Conservation (phyloP, 2,329 filamentous ascomycete genomes). For the Phialophora chinensis region DNA sequence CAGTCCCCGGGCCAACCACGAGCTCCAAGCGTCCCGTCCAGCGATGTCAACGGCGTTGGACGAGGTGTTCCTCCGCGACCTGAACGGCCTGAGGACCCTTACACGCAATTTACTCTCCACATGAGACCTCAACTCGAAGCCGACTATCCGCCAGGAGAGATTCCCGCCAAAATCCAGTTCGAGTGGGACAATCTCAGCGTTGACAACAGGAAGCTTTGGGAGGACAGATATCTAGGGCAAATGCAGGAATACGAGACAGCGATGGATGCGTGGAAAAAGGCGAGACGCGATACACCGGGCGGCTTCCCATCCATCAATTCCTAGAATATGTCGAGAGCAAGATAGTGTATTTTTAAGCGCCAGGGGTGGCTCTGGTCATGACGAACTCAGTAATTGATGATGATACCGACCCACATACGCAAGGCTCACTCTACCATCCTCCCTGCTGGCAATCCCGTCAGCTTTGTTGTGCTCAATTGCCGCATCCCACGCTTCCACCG, state of each 20-base stretch:
- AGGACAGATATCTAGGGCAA: conserved; percentile 34
- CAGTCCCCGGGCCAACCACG: conserved; percentile 14
- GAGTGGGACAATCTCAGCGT: conserved; percentile 37
- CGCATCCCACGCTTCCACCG: background rate
- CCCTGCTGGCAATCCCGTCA: background rate
- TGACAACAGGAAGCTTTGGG: conserved; percentile 39
- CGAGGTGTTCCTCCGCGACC: conserved; percentile 26
- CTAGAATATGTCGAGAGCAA: background rate
- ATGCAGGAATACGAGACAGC: conserved; percentile 14
- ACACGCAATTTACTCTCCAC: conserved; percentile 38
- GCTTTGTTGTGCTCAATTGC: background rate
- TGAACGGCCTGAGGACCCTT: conserved; percentile 36
- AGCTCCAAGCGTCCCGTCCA: conserved; percentile 18
- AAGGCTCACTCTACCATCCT: background rate
- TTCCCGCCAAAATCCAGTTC: conserved; percentile 35
- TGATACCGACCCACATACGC: background rate
- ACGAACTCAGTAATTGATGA: background rate
- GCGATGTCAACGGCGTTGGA: conserved; percentile 23
- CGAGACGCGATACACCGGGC: background rate
- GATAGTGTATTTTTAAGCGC: background rate
- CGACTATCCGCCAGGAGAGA: conserved; percentile 35
- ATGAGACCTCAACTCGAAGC: conserved; percentile 39
- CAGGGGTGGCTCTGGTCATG: background rate
- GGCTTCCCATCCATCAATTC: background rate
- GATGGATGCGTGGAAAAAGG: conserved; percentile 11